Base-by-base conservation (phyloP, 1,284 basidiomycete genomes). In the Moniliella sp. region DNA sequence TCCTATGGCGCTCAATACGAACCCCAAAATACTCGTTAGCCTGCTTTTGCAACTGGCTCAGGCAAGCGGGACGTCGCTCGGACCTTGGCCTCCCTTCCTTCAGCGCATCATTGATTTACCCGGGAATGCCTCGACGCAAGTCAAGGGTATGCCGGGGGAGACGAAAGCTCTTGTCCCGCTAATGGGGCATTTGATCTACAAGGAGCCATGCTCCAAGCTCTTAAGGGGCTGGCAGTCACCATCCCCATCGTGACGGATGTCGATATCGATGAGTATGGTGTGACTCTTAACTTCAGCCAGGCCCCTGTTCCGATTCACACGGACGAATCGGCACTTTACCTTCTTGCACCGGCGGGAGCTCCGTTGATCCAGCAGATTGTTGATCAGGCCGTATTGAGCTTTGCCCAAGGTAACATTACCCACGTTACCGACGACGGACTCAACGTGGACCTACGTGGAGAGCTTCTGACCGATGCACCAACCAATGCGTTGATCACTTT, bases 341-440 rank as follows among this genome's bases (percentile, higher is more conserved):
- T 78, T 30, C 73, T 78, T 28, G 73, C 75, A 19, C 73, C 71
- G 3, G 54, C 50, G 4, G 46, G 43, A 36, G 45, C 67, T 2
- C 73, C 74, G n/a, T 64, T 77, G 31, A 69, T 75, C 4, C 75
- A 78, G 53, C 62, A 67, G 47, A 66, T 79, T 13, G 76, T 79
- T 27, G 66, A 73, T 37, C 64, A 66, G 25, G 66, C 75, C 2
- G 42, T 64, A 4, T 58, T 79, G 27, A 58, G 63, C 4, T 76
- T 78, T 53, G 64, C 47, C 19, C 62, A 66, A 30, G 76, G 72
- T 4, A 72, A 72, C 42, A 73, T 78, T 45, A 73, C 71, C 67
- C 70, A 57, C 9, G 65, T 65, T 15, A 39, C 42, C 25, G 35
- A 47, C 35, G 32, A 44, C 13, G 46, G 42, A 27, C 46, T 43